phyloP scores from a whole-genome alignment of 441 rosid genomes.

The Raphanus hybrid region DNA sequence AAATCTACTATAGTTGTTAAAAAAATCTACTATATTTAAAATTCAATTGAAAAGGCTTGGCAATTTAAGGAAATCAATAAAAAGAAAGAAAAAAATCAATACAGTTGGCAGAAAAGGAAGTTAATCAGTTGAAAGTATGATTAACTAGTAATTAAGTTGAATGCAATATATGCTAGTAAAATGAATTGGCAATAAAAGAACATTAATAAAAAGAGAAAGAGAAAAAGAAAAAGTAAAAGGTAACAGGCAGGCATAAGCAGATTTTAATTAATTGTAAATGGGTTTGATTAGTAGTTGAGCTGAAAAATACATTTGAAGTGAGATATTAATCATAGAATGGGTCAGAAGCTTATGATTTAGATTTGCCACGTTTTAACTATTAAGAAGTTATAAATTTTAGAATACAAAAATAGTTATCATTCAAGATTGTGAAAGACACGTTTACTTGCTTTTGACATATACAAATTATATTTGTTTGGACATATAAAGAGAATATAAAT shows the following conservation, averaged over 20 bases:
- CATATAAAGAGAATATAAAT: neutral
- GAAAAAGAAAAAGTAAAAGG: neutral
- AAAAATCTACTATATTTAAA: neutral
- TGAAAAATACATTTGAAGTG: conserved; percentile 10
- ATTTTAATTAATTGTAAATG: conserved; percentile 16
- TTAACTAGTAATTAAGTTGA: conserved; percentile 17
- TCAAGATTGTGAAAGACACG: conserved; percentile 6
- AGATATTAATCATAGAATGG: conserved; percentile 3
- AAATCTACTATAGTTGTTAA: no score
- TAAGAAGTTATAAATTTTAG: neutral
- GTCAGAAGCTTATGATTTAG: conserved; percentile 5
- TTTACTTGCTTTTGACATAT: neutral
- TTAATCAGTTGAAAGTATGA: conserved; percentile 9
- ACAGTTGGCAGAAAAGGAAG: conserved; percentile 2
- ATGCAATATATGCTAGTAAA: neutral
- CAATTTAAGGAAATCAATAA: neutral
- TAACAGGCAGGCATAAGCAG: neutral
- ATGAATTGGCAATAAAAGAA: conserved; percentile 2
- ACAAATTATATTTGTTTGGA: neutral
- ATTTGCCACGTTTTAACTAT: conserved; percentile 15
- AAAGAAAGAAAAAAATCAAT: neutral
- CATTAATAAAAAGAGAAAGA: neutral
- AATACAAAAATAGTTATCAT: neutral
- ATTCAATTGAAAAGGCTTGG: conserved; percentile 6
- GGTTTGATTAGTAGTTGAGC: conserved; percentile 12